Evolutionary conservation across 2,329 filamentous ascomycete genomes (phyloP), one percentile per base, ranked within the genome.

Genomic region (Rhinocladiella similis): DNA sequence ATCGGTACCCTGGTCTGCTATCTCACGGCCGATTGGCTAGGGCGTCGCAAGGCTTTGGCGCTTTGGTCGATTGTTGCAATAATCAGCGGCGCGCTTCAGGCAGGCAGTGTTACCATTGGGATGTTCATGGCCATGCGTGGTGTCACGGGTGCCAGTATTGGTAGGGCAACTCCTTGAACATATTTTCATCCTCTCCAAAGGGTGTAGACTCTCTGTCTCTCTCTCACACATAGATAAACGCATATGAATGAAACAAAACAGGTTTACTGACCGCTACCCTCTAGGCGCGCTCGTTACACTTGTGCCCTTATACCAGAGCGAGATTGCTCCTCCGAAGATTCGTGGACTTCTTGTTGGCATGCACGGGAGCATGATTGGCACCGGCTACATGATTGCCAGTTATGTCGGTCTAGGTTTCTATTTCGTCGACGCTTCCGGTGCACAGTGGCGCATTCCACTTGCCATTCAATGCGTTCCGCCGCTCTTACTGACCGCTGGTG

Each of bases 271-370:
- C 7, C 19, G 19, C 29, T 7, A 20, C 25, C 14, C 29, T 22
- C 16, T 39, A 50, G 46, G 46, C 7, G 46, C 29, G 10, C 14
- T 53, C 16, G 38, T 53, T 5, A 46, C 50, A 6, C 76, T 74
- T 0, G 54, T 77, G 33, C 74, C 75, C 1, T 68, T 73, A 0
- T 78, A 77, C 54, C 67, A 77, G 3, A 68, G 73, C 2, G 75
- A 78, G 53, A 65, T 74, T 0, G 70, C 75, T 0, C 75, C 75
- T 0, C 71, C 72, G 0, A 70, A 73, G 4, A 65, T 76, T 1
- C 67, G 74, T 25, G 76, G 76, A 19, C 70, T 72, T 33, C 33
- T 54, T 22, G 47, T 50, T 4, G 46, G 25, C 13, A 50, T 50
- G 29, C 53, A 55, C 35, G 47, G 36, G 3, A 33, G 36, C 6